phyloP scores from a whole-genome alignment of 208 protist genomes.

The Blastocrithidia nonstop region DNA sequence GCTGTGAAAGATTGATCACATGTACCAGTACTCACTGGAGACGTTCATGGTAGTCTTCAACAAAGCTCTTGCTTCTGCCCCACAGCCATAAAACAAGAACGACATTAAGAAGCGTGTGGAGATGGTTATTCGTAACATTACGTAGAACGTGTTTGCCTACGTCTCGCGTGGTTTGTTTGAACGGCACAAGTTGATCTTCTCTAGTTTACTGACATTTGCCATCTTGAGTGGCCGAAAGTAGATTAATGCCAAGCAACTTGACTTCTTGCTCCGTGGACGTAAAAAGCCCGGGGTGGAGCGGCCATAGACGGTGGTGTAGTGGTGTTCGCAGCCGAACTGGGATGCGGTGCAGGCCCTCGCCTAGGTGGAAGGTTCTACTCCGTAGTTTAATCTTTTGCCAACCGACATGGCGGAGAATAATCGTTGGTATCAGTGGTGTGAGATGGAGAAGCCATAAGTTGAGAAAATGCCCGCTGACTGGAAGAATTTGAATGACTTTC shows the following conservation, averaged over 20 bases:
- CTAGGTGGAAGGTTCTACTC: conserved; percentile 79
- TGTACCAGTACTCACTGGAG: conserved; percentile 97
- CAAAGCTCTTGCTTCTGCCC: conserved; percentile 87
- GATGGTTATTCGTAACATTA: conserved; percentile 89
- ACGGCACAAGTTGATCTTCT: conserved; percentile 98
- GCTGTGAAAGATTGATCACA: conserved; percentile 94
- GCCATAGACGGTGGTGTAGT: conserved; percentile 83
- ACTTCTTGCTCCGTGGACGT: conserved; percentile 89
- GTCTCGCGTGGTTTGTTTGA: conserved; percentile 97
- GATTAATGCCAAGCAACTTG: conserved; percentile 85
- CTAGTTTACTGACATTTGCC: conserved; percentile 88
- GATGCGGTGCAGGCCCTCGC: conserved; percentile 82
- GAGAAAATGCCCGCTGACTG: conserved; percentile 88
- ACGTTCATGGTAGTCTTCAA: conserved; percentile 97
- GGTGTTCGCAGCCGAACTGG: conserved; percentile 87
- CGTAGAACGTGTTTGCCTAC: conserved; percentile 88
- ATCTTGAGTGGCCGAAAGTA: conserved; percentile 74
- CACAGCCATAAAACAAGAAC: conserved; percentile 83
- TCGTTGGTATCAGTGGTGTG: conserved; percentile 84
- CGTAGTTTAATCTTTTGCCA: conserved; percentile 77
- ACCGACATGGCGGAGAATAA: conserved; percentile 86
- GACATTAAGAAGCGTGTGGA: conserved; percentile 85
- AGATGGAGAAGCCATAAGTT: conserved; percentile 83
- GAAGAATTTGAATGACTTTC: conserved; percentile 93
- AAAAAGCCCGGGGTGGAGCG: conserved; percentile 76